Evolutionary conservation across 2,329 filamentous ascomycete species (phyloP).

Genomic region (Trichoderma simmonsii): DNA sequence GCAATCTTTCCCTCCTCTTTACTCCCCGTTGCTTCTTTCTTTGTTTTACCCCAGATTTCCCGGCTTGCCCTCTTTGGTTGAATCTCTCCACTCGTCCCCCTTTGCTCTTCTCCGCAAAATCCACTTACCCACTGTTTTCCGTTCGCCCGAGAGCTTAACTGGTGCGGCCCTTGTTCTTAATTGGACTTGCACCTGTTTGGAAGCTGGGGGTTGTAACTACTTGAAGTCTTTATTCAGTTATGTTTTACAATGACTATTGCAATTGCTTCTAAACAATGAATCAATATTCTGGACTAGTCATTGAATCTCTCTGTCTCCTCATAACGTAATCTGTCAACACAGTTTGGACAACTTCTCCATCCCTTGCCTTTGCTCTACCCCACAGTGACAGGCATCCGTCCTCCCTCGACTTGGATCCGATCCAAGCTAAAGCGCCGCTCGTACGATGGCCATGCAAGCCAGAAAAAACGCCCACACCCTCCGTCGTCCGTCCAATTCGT

Average conservation of each 20-base stretch:
- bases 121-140: not conserved
- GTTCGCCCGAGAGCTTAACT: slow-evolving; percentile 5
- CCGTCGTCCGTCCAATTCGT: not conserved
- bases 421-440: slow-evolving; percentile 6
- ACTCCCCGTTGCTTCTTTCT: not conserved
- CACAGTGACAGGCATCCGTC: not conserved
- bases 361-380: not conserved
- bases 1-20: not conserved
- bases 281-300: not conserved
- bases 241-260: not conserved
- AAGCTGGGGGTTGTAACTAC: not conserved
- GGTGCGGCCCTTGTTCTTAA: not conserved
- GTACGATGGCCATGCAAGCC: slow-evolving; percentile 11
- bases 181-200: not conserved
- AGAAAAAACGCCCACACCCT: not conserved
- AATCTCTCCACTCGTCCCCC: not conserved
- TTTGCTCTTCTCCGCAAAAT: not conserved
- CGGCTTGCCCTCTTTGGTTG: not conserved
- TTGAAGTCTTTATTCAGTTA: not conserved
- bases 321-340: not conserved
- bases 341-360: not conserved
- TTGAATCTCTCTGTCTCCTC: not conserved
- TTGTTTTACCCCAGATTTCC: slow-evolving; percentile 1
- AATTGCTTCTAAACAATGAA: not conserved
- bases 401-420: not conserved